Conservation (phyloP, 805 yeast species). For the Wickerhamiella alocasiicola region DNA sequence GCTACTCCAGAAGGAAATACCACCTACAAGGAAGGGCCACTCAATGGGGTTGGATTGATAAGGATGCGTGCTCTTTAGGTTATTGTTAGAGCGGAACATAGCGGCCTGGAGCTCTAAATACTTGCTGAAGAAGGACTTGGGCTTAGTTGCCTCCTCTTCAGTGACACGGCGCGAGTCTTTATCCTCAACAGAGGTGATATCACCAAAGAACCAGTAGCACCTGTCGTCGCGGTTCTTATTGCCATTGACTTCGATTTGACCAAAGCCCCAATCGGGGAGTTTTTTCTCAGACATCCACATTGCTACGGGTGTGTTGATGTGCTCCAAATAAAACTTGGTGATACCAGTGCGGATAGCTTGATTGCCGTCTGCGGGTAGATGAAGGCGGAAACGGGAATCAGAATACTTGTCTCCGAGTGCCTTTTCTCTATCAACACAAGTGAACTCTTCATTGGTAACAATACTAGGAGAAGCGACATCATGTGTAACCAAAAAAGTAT, state of each 20-base stretch:
- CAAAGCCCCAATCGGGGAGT: slow-evolving; percentile 92
- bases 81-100: slow-evolving; percentile 90
- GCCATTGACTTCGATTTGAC: slow-evolving; percentile 90
- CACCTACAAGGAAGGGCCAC: slow-evolving; percentile 84
- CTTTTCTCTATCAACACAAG: slow-evolving; percentile 67
- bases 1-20: slow-evolving; percentile 90
- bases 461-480: slow-evolving; percentile 62
- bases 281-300: slow-evolving; percentile 68
- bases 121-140: slow-evolving; percentile 58
- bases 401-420: slow-evolving; percentile 74
- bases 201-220: slow-evolving; percentile 67
- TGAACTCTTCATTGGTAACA: slow-evolving; percentile 60
- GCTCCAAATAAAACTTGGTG: slow-evolving; percentile 65
- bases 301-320: slow-evolving; percentile 63
- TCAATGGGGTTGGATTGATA: slow-evolving; percentile 83
- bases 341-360: slow-evolving; percentile 51
- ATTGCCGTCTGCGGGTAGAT: slow-evolving; percentile 22
- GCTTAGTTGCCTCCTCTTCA: slow-evolving; percentile 6
- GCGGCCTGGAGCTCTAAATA: slow-evolving; percentile 79
- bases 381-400: slow-evolving; percentile 59
- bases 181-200: slow-evolving; percentile 53
- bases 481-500: slow-evolving; percentile 75
- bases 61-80: slow-evolving; percentile 78
- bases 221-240: slow-evolving; percentile 67
- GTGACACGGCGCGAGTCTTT: slow-evolving; percentile 42